Evolutionary conservation across 1,284 basidiomycete species (phyloP), one percentile per base, ranked within the genome.

Genomic region (Melampsora americana): DNA sequence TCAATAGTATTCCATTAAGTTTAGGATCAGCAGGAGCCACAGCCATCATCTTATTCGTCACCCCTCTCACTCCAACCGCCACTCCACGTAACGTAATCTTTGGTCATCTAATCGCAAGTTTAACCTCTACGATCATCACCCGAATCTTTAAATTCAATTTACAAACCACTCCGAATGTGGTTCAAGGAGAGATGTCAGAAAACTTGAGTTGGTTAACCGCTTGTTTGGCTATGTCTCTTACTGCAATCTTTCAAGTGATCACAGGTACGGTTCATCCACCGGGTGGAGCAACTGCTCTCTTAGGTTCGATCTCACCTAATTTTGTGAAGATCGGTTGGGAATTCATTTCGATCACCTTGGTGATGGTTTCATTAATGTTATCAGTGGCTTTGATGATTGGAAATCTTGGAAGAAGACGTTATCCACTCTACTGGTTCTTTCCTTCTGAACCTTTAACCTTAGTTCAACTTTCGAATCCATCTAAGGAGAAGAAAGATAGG

Each of bases 251-350:
- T 44, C 69, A 70, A 46, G 39, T 35, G 11, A 20, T 20, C 18
- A 42, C 44, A 48, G 48, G n/a, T 44, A 65, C 30, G 12, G 48
- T 35, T n/a, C 71, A 73, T 59, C 71, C 71, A n/a, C 71, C 71
- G 6, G 71, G 60, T 2, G 71, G 71, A 4, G 71, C 26, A 0
- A 73, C 62, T 0, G 71, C 64, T 16, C 50, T 73, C 9, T 16
- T 73, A 26, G 71, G 71, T 6, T 35, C 71, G 5, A 66, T 73
- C 14, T 50, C 61, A 20, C 71, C 71, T n/a, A 35, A 28, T 0
- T 66, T 73, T 44, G 64, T 73, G 26, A 66, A 42, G 18, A 66
- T 66, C 9, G 71, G 71, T 59, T 73, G 71, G 71, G 18, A 39
- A n/a, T 73, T 53, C 18, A 62, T 73, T 18, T 26, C n/a, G 6